Base-by-base conservation (phyloP, 2,329 filamentous ascomycete genomes). In the Diaporthe citri region DNA sequence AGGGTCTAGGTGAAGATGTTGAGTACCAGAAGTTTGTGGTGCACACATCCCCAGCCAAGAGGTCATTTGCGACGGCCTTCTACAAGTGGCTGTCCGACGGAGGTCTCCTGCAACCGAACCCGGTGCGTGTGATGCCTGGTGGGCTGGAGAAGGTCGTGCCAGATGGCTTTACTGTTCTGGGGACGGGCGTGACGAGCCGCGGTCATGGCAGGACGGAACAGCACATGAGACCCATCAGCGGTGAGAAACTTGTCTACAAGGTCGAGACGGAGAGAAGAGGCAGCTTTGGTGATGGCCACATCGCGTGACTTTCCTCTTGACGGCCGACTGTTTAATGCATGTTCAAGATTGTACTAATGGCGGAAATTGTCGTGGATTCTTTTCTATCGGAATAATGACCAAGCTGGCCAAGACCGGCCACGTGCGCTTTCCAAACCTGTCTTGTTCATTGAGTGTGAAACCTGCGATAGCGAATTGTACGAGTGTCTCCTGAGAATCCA, bases 1-100 rank as follows among this genome's bases (percentile, higher is more conserved):
- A 86, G 67, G 85, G 82, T 0, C 77, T 87, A 0, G 84, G 85
- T 0, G 82, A 82, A 48, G 82, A 86, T 28, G 77, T 86, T 15
- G 77, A 82, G 13, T 87, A 87, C 25, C 81, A 85, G 20, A 79
- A 79, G 67, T 79, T 80, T 15, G 80, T 77, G 5, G 71, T 82
- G 22, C 60, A 73, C 28, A 78, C 74, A 31, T 80, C 79, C 2
- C 74, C 76, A 4, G 74, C 77, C 0, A 82, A 83, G 3, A 79
- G 80, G 8, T 41, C 56, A 0, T 83, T 83, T 67, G 82, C 84
- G 5, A 80, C 80, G 7, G 75, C 76, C 0, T 86, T 86, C 62
- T 87, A 83, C 48, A 72, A 78, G 5, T 86, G 80, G 74, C 73
- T 86, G 1, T 78, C 81, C 28, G 73, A 78, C 2, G 79, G 77